Base-by-base conservation (phyloP, 2,329 filamentous ascomycete species). In the Alternaria tenuissima region DNA sequence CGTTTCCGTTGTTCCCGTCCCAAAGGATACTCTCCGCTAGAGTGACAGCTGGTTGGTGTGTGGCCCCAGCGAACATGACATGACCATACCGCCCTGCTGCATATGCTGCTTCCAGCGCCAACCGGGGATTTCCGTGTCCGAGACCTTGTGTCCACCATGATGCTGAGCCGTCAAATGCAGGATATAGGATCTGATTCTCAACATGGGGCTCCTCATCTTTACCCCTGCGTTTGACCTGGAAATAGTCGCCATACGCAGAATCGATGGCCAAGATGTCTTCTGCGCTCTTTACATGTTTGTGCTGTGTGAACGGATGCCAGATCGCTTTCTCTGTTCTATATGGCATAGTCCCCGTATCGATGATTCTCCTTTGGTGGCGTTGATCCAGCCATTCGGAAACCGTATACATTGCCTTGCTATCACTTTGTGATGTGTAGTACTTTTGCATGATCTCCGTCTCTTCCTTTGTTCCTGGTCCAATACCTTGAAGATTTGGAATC, bases 141-240 rank as follows among this genome's bases (percentile, higher is more conserved):
- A 96, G 84, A 2, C 92, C 67, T 77, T 96, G 93, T 0, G 92
- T 96, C 92, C 93, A 96, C 92, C 93, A 96, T 0, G 91, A 94
- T 1, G 92, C 92, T 0, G 92, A 95, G 3, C 90, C 92, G 68
- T 96, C 93, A 56, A 95, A 93, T 0, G 90, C 89, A 1, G 91
- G 85, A 46, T 83, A 84, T 0, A 92, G 78, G 4, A 88, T 71
- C 7, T 79, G 68, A 65, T 30, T 16, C 59, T 67, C 14, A 41
- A 61, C 55, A 64, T 64, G 41, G n/a, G 53, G 55, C 46, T 55
- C n/a, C 2, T 59, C 28, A 26, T 73, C 65, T n/a, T 72, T 72
- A 4, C 22, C 11, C 1, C 53, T 81, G 80, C 68, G 59, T 49
- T 72, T 74, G 0, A 88, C 89, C 72, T 94, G 90, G 76, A 95